Base-by-base conservation (phyloP, 1,284 basidiomycete genomes). In the Testicularia cyperi region DNA sequence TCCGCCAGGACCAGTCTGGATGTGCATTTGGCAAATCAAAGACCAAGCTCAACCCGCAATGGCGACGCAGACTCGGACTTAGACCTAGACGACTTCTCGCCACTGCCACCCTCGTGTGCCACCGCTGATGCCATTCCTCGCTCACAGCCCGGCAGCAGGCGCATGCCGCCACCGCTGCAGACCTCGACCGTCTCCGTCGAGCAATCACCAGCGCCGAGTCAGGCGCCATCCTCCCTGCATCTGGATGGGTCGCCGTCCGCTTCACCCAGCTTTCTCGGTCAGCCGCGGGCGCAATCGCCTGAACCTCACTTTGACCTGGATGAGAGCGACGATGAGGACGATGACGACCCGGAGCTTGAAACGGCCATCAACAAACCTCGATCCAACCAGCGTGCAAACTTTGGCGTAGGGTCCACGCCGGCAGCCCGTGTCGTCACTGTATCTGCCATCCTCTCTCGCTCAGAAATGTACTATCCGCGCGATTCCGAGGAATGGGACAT, bases 361-460 rank as follows among this genome's bases (percentile, higher is more conserved):
- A n/a, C n/a, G n/a, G n/a, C n/a, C n/a, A n/a, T n/a, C n/a, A n/a
- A n/a, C n/a, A n/a, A n/a, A n/a, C n/a, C n/a, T n/a, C n/a, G n/a
- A n/a, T n/a, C n/a, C n/a, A n/a, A n/a, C n/a, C n/a, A n/a, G n/a
- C n/a, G n/a, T n/a, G n/a, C n/a, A 20, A 6, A 20, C 3, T 38
- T 34, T 18, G 23, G 22, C 2, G 4, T 27, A 13, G 34, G 24
- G 14, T n/a, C 28, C 2, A 12, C 38, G 2, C 38, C 41, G 7
- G 35, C 55, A 3, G 65, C 65, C 19, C 56, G 54, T 24, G 66
- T 66, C 24, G 57, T 70, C 18, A 70, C 68, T 1, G 68, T 67
- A 1, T 68, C 66, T 1, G 56, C 68, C n/a, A 58, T 70, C 33
- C 64, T 70, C 4, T 68, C 65, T n/a, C 57, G 68, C 24, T 66